Percentiles rank a stretch among this genome's conserved stretches.
phyloP scores from a whole-genome alignment of 352 stramenopile genomes.

The Phytophthora europaea region DNA sequence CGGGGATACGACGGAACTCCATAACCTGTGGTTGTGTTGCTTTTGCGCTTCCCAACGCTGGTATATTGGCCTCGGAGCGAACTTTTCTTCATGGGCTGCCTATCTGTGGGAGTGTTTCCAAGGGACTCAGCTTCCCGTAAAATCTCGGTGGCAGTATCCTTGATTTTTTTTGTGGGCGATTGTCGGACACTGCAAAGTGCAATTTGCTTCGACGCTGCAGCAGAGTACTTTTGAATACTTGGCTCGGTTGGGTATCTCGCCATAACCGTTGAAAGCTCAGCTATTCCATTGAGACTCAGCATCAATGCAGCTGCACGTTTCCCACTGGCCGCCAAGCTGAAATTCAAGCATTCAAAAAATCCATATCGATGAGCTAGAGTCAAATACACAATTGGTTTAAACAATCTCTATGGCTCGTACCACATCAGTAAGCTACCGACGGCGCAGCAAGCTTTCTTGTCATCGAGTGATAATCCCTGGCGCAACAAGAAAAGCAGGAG shows the following conservation, averaged over 20 bases:
- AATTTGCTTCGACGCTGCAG: slow-evolving; percentile 67
- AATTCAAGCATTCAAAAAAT: slow-evolving; percentile 1
- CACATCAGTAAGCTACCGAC: slow-evolving; percentile 81
- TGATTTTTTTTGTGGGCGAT: slow-evolving; percentile 44
- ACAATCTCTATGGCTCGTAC: slow-evolving; percentile 31
- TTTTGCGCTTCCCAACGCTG: slow-evolving; percentile 46
- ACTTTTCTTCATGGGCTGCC: slow-evolving; percentile 18
- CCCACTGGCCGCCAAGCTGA: slow-evolving; percentile 67
- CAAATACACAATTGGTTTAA: neutral
- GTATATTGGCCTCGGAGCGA: slow-evolving; percentile 10
- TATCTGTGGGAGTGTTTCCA: slow-evolving; percentile 43
- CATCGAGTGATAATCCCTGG: slow-evolving; percentile 76
- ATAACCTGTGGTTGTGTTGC: slow-evolving; percentile 13
- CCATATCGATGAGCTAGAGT: neutral
- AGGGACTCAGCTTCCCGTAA: slow-evolving; percentile 51
- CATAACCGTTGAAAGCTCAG: slow-evolving; percentile 82
- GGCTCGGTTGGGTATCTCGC: slow-evolving; percentile 74
- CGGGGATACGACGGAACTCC: slow-evolving; percentile 15
- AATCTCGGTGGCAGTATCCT: slow-evolving; percentile 54
- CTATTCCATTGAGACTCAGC: slow-evolving; percentile 65
- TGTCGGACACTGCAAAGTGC: slow-evolving; percentile 60
- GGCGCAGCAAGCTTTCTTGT: slow-evolving; percentile 85
- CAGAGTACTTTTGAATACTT: slow-evolving; percentile 75
- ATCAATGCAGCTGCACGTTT: slow-evolving; percentile 60
- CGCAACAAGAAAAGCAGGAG: slow-evolving; percentile 78